Evolutionary conservation across 1,139 yeast genomes (phyloP), one percentile per base, ranked within the genome.

Genomic region (Suhomyces bolitotheri): DNA sequence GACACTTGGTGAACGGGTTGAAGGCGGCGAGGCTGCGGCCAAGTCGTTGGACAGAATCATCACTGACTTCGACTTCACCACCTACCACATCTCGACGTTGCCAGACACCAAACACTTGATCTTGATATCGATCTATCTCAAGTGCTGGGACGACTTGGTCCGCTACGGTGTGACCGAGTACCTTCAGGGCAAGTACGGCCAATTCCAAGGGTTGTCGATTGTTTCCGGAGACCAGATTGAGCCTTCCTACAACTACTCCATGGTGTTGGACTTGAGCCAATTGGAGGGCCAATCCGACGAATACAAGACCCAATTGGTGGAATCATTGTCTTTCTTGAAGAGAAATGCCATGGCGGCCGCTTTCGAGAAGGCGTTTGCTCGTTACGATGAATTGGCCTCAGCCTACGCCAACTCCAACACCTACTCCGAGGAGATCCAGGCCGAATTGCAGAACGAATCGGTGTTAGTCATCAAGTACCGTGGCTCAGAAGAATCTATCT

Each of bases 51-150:
- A 92, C 62, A 79, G 97, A 59, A 79, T 92, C 46, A 79, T 92
- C 45, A 82, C 96, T 23, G 99, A 92, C 66, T 92, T 92, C 54
- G 98, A 92, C 62, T 89, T 89, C 65, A 95, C 96, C 39, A 86
- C 95, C 20, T 89, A 85, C 64, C 97, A 90, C 62, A 71, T 94
- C 45, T 83, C 95, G 31, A 90, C 96, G 27, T 81, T 90, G 10
- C 60, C 65, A 5, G 88, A 78, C 55, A 73, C 70, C 52, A 85
- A 78, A 69, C 64, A 79, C 28, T 66, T 76, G 57, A 64, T 88
- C 41, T 66, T 84, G 45, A 66, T 88, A 28, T 84, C 95, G 14
- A 69, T 88, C 44, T 78, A 76, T 48, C 76, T 86, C 57, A 84
- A 82, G 58, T 83, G 95, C 52, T 88, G 84, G 82, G 62, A 65